Evolutionary conservation across 2,329 filamentous ascomycete genomes (phyloP).

Genomic region (Coniochaeta sp.): DNA sequence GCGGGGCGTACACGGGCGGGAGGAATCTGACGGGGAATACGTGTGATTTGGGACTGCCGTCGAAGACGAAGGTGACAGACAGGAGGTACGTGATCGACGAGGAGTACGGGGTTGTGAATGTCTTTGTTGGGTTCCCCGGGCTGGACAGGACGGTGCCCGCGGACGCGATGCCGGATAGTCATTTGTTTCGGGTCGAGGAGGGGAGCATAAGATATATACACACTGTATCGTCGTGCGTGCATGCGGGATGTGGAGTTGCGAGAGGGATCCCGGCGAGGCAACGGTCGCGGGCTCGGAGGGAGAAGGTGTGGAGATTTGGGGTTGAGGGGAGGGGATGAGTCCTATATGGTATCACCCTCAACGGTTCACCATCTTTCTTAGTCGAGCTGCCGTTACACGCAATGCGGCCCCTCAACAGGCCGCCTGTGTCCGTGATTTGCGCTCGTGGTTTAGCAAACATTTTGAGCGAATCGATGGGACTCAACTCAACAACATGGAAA

Average conservation of each 20-base stretch:
- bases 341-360: too few species aligned
- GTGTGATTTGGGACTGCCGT: slow-evolving; percentile 20
- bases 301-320: too few species aligned
- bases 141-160: slow-evolving; percentile 10
- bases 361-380: too few species aligned
- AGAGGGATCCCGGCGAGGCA: background rate
- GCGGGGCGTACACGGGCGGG: slow-evolving; percentile 17
- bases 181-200: slow-evolving; percentile 20
- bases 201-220: slow-evolving; percentile 21
- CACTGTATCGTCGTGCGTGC: slow-evolving; percentile 11
- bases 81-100: slow-evolving; percentile 23
- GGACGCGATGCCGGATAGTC: slow-evolving; percentile 18
- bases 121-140: slow-evolving; percentile 18
- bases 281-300: background rate
- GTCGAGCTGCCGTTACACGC: too few species aligned
- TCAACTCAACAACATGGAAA: too few species aligned
- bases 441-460: too few species aligned
- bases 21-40: slow-evolving; percentile 7
- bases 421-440: too few species aligned
- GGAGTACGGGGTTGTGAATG: slow-evolving; percentile 17
- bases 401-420: too few species aligned
- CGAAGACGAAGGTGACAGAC: slow-evolving; percentile 14
- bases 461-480: too few species aligned
- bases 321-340: too few species aligned
- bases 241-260: slow-evolving; percentile 14